A percentile compares a stretch with the other conserved stretches of the same genome.
These are phyloP conservation scores for Setomelanomma holmii DNA, from an alignment of 2,329 filamentous ascomycete genomes.

Conservation along the genomic window DNA sequence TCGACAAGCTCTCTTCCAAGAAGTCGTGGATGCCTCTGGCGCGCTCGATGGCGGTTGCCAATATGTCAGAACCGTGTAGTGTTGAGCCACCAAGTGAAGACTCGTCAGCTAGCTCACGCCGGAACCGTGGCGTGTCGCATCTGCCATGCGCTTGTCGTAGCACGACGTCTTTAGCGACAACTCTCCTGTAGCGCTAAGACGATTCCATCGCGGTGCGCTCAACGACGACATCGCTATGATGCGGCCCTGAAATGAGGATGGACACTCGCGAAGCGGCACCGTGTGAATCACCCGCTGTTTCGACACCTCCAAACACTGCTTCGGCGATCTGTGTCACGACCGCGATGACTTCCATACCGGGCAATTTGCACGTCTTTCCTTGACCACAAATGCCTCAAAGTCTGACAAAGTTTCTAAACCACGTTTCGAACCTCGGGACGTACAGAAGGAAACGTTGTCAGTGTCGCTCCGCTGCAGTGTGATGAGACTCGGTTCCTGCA, in stretches of 20 bases:
- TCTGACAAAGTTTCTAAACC: neutral
- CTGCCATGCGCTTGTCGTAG: slow-evolving; percentile 16
- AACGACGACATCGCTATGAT: slow-evolving; percentile 1
- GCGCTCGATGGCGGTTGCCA: slow-evolving; percentile 18
- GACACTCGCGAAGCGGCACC: neutral
- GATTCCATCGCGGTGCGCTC: slow-evolving; percentile 5
- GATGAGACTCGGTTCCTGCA: slow-evolving; percentile 18
- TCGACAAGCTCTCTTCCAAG: slow-evolving; percentile 16
- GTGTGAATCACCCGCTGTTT: slow-evolving; percentile 28
- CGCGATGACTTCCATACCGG: slow-evolving; percentile 1
- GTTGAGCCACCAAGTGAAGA: slow-evolving; percentile 14
- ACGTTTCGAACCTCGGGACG: neutral
- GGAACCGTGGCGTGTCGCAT: slow-evolving; percentile 13
- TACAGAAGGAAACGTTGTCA: neutral
- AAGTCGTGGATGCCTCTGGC: slow-evolving; percentile 5
- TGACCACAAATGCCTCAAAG: neutral
- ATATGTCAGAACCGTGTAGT: slow-evolving; percentile 13
- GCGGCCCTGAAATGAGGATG: slow-evolving; percentile 4
- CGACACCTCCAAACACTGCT: slow-evolving; percentile 1
- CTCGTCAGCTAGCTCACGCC: slow-evolving; percentile 4
- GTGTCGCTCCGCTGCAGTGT: neutral
- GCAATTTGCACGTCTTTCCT: neutral
- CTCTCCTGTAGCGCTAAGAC: slow-evolving; percentile 5
- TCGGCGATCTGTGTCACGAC: slow-evolving; percentile 1
- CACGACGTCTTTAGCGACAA: slow-evolving; percentile 10